Evolutionary conservation across 2,329 filamentous ascomycete genomes (phyloP).

Genomic region (Fusarium cicatricum): DNA sequence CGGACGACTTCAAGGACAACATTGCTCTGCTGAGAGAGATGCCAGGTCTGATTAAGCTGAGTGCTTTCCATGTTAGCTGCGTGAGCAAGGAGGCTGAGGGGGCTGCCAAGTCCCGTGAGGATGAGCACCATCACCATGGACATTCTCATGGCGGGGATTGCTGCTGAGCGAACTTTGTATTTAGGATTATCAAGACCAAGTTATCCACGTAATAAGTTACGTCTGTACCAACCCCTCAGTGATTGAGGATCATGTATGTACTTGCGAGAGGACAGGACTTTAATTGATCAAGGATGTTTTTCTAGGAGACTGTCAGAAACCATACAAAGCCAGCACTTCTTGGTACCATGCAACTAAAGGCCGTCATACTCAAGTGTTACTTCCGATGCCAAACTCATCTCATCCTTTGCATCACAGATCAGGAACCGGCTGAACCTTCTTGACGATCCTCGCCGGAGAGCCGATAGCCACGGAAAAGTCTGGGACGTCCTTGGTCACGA

Average conservation of each 20-base stretch:
- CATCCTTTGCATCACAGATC: background rate
- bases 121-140: conserved; percentile 21
- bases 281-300: too few species aligned
- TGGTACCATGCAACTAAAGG: too few species aligned
- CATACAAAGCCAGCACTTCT: too few species aligned
- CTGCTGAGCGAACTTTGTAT: background rate
- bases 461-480: conserved; percentile 58
- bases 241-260: too few species aligned
- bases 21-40: conserved; percentile 38
- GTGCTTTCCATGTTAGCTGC: conserved; percentile 36
- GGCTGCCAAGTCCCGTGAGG: conserved; percentile 8
- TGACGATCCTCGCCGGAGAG: conserved; percentile 57
- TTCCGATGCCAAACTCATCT: too few species aligned
- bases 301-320: too few species aligned
- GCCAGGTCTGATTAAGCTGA: conserved; percentile 34
- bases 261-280: too few species aligned
- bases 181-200: background rate
- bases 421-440: conserved; percentile 51
- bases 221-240: too few species aligned
- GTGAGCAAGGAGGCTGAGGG: conserved; percentile 22
- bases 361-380: too few species aligned
- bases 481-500: conserved; percentile 60
- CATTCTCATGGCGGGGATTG: conserved; percentile 25
- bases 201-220: too few species aligned
- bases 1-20: conserved; percentile 46